These are phyloP conservation scores for Hymenoscyphus fructigenus DNA, from an alignment of 2,329 filamentous ascomycete genomes.

Conservation along the genomic window DNA sequence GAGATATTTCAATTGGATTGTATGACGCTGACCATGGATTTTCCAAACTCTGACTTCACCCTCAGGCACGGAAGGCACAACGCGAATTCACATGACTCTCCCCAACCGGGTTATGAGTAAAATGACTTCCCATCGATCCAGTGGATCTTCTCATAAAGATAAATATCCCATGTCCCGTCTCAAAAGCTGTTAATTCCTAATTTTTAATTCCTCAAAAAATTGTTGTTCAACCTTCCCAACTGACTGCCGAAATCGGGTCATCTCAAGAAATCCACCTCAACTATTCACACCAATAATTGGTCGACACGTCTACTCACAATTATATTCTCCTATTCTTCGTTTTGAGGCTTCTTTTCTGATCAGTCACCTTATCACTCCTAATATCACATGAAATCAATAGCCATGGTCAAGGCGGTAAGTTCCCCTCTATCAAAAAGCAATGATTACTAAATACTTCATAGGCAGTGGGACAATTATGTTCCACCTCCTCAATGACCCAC, in stretches of 20 bases:
- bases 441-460: constrained; percentile 38
- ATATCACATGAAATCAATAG: constrained; percentile 1
- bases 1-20: neutral
- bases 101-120: neutral
- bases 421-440: neutral
- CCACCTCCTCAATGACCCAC: constrained; percentile 71
- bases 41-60: too few relatives aligned
- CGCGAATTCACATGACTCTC: constrained; percentile 1
- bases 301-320: neutral
- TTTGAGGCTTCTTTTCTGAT: neutral
- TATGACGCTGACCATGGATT: too few relatives aligned
- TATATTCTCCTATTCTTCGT: neutral
- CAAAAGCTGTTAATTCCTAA: neutral
- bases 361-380: neutral
- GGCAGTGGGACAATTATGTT: constrained; percentile 89
- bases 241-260: neutral
- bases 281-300: neutral
- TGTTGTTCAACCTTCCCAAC: neutral
- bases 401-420: constrained; percentile 36
- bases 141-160: neutral
- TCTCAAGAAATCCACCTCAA: constrained; percentile 2
- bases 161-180: neutral
- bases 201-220: neutral
- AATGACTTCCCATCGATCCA: neutral
- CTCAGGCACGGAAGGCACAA: constrained; percentile 1